Conservation (phyloP, 2,329 filamentous ascomycete species). For the Cercospora nicotianae region DNA sequence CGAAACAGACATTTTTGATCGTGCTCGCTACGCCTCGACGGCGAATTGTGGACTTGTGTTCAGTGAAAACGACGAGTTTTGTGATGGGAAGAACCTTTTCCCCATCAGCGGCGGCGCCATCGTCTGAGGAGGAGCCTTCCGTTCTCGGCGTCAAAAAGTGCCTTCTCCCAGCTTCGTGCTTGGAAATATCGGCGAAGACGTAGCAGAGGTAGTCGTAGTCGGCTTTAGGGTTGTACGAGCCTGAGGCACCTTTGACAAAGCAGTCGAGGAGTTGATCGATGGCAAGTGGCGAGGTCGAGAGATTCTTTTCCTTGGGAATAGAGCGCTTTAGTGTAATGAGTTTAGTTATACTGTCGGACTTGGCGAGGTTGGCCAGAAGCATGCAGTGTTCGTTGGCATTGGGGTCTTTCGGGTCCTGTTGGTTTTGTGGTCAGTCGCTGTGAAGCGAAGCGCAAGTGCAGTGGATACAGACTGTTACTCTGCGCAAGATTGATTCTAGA, state of each 20-base stretch:
- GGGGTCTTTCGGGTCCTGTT: slow-evolving; percentile 68
- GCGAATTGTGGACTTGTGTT: slow-evolving; percentile 78
- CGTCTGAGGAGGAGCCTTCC: slow-evolving; percentile 46
- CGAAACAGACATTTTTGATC: slow-evolving; percentile 92
- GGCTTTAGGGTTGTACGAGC: slow-evolving; percentile 77
- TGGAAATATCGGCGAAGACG: slow-evolving; percentile 88
- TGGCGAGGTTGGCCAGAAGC: slow-evolving; percentile 88
- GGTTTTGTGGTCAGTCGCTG: slow-evolving; percentile 16
- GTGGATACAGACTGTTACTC: slow-evolving; percentile 67
- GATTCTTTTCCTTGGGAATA: slow-evolving; percentile 58
- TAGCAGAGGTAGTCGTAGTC: slow-evolving; percentile 93
- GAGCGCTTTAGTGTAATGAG: slow-evolving; percentile 68
- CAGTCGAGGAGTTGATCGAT: slow-evolving; percentile 93
- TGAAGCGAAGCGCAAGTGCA: background rate
- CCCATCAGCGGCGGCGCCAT: slow-evolving; percentile 54
- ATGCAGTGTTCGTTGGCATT: slow-evolving; percentile 85
- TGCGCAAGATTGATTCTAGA: slow-evolving; percentile 68
- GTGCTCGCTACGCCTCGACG: slow-evolving; percentile 93
- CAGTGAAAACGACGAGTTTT: slow-evolving; percentile 92
- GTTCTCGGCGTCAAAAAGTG: slow-evolving; percentile 46
- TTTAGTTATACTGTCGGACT: slow-evolving; percentile 70
- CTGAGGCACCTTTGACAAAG: slow-evolving; percentile 88
- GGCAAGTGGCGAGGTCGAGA: slow-evolving; percentile 70
- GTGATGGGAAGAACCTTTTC: slow-evolving; percentile 76
- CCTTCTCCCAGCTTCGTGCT: slow-evolving; percentile 66